Evolutionary conservation across 2,329 filamentous ascomycete genomes (phyloP).

Genomic region (Bisporella sp.): DNA sequence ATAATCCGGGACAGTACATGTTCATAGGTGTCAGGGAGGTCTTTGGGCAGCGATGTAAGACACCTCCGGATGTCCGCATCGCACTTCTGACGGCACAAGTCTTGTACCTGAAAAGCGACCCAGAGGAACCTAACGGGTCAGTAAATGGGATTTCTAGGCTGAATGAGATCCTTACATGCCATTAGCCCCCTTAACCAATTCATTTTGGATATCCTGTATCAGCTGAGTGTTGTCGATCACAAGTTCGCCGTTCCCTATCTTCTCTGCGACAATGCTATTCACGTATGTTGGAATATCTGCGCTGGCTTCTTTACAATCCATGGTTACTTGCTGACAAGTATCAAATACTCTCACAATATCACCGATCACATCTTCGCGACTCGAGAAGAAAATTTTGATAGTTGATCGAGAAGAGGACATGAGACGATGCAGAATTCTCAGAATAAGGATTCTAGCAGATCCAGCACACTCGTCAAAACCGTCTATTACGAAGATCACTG

Average conservation of each 20-base stretch:
- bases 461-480: constrained; percentile 28
- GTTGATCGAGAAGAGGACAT: constrained; percentile 4
- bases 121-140: no score
- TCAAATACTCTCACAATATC: no score
- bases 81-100: constrained; percentile 6
- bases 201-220: constrained; percentile 1
- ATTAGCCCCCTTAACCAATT: constrained; percentile 3
- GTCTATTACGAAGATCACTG: constrained; percentile 25
- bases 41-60: constrained; percentile 7
- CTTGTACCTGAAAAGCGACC: constrained; percentile 11
- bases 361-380: constrained; percentile 1
- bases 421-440: constrained; percentile 9
- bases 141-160: no score
- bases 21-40: constrained; percentile 11
- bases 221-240: background rate
- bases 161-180: no score
- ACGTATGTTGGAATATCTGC: background rate
- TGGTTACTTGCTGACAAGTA: no score
- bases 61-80: constrained; percentile 5
- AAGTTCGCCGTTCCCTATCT: no score
- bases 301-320: no score
- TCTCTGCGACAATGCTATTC: no score
- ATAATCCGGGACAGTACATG: constrained; percentile 7
- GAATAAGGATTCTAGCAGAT: constrained; percentile 15
- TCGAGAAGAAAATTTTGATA: constrained; percentile 1